These are phyloP conservation scores for Ambrosiella beaveri DNA, from an alignment of 2,329 filamentous ascomycete species.

Conservation along the genomic window DNA sequence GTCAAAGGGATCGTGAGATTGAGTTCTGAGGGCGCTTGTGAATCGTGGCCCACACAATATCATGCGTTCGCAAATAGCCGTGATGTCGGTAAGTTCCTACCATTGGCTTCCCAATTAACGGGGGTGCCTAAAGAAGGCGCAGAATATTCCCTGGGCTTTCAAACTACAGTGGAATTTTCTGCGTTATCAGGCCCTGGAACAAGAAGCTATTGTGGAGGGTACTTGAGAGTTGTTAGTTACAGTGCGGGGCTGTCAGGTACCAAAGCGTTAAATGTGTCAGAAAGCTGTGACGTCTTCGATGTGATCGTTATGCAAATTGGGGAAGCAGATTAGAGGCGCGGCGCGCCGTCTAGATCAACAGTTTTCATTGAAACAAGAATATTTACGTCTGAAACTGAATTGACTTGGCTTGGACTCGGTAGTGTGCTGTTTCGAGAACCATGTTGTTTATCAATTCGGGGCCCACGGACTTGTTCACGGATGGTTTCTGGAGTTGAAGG, in stretches of 20 bases:
- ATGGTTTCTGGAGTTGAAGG: too few relatives aligned
- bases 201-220: neutral
- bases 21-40: neutral
- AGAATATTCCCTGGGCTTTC: neutral
- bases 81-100: too few relatives aligned
- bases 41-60: neutral
- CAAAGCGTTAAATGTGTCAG: neutral
- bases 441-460: neutral
- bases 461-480: too few relatives aligned
- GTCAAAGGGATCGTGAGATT: neutral
- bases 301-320: neutral
- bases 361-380: neutral
- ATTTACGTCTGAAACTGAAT: neutral
- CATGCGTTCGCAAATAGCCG: neutral
- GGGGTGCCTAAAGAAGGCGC: neutral
- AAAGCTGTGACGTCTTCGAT: neutral
- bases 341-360: neutral
- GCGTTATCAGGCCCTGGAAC: neutral
- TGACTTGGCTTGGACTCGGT: neutral
- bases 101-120: neutral
- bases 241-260: neutral
- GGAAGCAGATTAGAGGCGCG: too few relatives aligned
- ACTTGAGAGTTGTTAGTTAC: neutral
- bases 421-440: neutral
- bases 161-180: neutral